These are phyloP conservation scores for Colletotrichum trifolii DNA, from an alignment of 2,329 filamentous ascomycete genomes.

Conservation along the genomic window DNA sequence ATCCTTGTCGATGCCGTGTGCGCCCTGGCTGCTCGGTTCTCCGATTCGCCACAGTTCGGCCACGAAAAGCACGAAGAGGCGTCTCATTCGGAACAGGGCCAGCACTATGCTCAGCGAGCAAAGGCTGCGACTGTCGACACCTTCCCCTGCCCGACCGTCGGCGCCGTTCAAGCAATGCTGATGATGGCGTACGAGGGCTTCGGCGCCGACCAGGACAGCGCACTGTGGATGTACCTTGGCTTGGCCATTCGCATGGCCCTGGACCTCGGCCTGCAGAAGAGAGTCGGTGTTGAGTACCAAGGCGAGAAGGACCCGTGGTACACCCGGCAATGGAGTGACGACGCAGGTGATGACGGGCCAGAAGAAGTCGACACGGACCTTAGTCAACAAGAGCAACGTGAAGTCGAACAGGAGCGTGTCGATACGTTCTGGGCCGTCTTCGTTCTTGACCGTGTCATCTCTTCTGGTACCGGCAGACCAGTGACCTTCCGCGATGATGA, in stretches of 20 bases:
- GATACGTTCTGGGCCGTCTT: constrained; percentile 94
- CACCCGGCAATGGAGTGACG: constrained; percentile 53
- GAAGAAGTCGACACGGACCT: constrained; percentile 53
- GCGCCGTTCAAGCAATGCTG: constrained; percentile 84
- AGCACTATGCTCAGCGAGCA: constrained; percentile 82
- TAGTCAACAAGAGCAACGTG: constrained; percentile 66
- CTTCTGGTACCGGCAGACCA: constrained; percentile 84
- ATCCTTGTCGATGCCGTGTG: constrained; percentile 91
- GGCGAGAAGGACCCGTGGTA: constrained; percentile 64
- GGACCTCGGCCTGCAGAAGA: constrained; percentile 83
- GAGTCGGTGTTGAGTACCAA: constrained; percentile 76
- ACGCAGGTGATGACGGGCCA: constrained; percentile 45
- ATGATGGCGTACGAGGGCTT: constrained; percentile 91
- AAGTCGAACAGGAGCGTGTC: constrained; percentile 82
- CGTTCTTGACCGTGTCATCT: constrained; percentile 87
- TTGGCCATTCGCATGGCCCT: constrained; percentile 87
- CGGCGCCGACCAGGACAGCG: constrained; percentile 87
- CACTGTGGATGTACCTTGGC: constrained; percentile 93
- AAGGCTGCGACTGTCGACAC: constrained; percentile 86
- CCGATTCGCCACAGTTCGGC: constrained; percentile 65
- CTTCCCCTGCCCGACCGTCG: constrained; percentile 84
- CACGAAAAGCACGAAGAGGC: constrained; percentile 60
- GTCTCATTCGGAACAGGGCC: constrained; percentile 75
- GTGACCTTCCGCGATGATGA: constrained; percentile 87
- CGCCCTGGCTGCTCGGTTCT: constrained; percentile 84